phyloP scores from a whole-genome alignment of 345 rosid genomes.

The Populus euphratica region DNA sequence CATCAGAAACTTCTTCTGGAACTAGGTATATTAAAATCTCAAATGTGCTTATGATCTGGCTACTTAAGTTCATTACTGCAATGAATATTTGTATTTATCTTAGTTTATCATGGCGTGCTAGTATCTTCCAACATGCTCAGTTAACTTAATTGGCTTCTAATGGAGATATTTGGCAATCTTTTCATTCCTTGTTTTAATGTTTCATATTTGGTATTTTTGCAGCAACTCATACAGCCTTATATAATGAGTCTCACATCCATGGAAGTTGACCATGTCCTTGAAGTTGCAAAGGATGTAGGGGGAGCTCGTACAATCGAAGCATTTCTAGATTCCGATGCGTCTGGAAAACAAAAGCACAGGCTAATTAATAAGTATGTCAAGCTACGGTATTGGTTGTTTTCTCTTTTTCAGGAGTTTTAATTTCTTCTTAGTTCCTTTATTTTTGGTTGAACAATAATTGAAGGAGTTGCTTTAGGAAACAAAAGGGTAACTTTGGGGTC shows the following conservation, averaged over 20 bases:
- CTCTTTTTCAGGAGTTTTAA: background rate
- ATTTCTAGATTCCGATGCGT: conserved; percentile 67
- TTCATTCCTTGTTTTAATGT: background rate
- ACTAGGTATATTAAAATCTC: no score
- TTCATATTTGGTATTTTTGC: conserved; percentile 19
- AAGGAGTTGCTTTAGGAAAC: background rate
- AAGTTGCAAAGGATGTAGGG: conserved; percentile 69
- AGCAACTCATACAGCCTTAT: conserved; percentile 75
- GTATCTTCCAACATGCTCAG: background rate
- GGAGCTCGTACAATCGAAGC: conserved; percentile 92
- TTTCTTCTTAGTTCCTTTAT: conserved; percentile 9
- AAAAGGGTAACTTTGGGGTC: background rate
- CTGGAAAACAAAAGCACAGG: conserved; percentile 69
- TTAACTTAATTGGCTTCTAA: background rate
- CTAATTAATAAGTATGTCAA: conserved; percentile 64
- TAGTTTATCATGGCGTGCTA: background rate
- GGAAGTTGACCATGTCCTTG: conserved; percentile 63
- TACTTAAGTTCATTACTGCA: background rate
- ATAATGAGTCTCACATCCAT: conserved; percentile 63
- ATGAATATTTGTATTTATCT: background rate
- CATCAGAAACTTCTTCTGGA: no score
- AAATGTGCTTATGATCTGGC: background rate
- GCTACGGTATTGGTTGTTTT: conserved; percentile 15
- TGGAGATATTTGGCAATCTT: background rate
- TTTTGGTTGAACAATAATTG: background rate